These are phyloP conservation scores for Alectoria sarmentosa DNA, from an alignment of 495 filamentous ascomycete species.

Conservation along the genomic window DNA sequence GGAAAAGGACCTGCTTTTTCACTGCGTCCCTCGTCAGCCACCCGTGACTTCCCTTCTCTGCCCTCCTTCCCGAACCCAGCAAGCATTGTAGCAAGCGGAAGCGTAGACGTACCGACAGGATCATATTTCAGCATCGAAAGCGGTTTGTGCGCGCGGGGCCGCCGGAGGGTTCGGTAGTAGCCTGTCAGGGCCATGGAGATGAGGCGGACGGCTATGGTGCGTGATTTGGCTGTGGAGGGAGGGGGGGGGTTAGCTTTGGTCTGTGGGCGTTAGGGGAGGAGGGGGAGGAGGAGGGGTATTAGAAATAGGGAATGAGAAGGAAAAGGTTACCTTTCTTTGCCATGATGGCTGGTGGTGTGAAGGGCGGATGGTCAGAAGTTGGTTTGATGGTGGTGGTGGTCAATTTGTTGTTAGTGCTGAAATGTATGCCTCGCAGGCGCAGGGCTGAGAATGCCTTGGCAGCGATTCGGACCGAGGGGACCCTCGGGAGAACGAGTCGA, in stretches of 20 bases:
- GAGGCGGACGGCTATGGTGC: slow-evolving; percentile 85
- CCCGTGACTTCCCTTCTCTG: neutral
- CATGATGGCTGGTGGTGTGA: neutral
- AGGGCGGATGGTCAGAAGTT: neutral
- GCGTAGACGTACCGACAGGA: slow-evolving; percentile 70
- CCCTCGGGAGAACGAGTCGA: no score
- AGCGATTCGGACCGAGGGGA: neutral
- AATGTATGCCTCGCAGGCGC: neutral
- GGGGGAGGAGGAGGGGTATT: neutral
- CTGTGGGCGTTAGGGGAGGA: neutral
- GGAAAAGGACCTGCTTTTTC: slow-evolving; percentile 84
- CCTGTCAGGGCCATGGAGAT: slow-evolving; percentile 98
- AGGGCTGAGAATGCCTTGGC: neutral
- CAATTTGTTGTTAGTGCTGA: neutral
- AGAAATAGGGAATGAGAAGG: neutral
- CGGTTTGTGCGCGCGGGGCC: slow-evolving; percentile 72
- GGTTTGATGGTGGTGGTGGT: neutral
- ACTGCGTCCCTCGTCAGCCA: slow-evolving; percentile 38
- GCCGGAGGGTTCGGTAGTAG: slow-evolving; percentile 84
- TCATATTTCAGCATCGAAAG: slow-evolving; percentile 99
- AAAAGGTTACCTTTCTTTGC: slow-evolving; percentile 9
- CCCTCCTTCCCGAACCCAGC: neutral
- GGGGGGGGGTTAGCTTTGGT: neutral
- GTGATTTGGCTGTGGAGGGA: slow-evolving; percentile 66
- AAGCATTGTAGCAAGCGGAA: neutral